Evolutionary conservation across 2,329 filamentous ascomycete species (phyloP).

Genomic region (Pleomassaria siparia): DNA sequence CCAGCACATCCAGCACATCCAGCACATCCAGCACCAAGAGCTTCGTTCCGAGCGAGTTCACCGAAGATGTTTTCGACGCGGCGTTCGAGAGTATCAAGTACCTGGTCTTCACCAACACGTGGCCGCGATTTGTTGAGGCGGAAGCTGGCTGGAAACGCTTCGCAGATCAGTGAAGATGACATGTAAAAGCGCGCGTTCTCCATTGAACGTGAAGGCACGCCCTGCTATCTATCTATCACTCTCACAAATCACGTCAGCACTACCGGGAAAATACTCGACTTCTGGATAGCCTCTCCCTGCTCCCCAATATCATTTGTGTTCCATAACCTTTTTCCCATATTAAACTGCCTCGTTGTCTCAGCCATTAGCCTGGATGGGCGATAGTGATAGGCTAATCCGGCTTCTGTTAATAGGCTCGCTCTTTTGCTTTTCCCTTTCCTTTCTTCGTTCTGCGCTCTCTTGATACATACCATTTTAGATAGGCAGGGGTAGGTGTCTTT

Average conservation of each 20-base stretch:
- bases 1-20: slow-evolving; percentile 25
- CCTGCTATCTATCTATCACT: slow-evolving; percentile 1
- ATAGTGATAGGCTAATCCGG: slow-evolving; percentile 1
- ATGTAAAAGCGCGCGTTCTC: not conserved
- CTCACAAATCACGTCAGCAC: not conserved
- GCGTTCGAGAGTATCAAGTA: slow-evolving; percentile 44
- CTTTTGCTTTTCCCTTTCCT: not conserved
- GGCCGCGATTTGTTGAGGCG: slow-evolving; percentile 39
- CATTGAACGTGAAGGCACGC: not conserved
- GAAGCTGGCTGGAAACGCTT: slow-evolving; percentile 25
- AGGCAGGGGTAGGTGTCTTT: not conserved
- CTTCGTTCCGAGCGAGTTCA: slow-evolving; percentile 40
- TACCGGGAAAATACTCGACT: not conserved
- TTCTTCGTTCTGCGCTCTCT: too few relatives aligned
- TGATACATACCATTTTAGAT: too few relatives aligned
- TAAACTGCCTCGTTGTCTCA: not conserved
- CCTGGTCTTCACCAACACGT: slow-evolving; percentile 42
- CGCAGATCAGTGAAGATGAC: not conserved
- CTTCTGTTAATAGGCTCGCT: not conserved
- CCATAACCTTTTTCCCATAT: not conserved
- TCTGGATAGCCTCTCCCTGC: slow-evolving; percentile 1
- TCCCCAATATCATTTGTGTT: not conserved
- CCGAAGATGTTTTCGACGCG: slow-evolving; percentile 35
- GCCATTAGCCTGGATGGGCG: not conserved
- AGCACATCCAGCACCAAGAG: slow-evolving; percentile 25